Conservation (phyloP, 306 rosid species). For the Inga laurina region DNA sequence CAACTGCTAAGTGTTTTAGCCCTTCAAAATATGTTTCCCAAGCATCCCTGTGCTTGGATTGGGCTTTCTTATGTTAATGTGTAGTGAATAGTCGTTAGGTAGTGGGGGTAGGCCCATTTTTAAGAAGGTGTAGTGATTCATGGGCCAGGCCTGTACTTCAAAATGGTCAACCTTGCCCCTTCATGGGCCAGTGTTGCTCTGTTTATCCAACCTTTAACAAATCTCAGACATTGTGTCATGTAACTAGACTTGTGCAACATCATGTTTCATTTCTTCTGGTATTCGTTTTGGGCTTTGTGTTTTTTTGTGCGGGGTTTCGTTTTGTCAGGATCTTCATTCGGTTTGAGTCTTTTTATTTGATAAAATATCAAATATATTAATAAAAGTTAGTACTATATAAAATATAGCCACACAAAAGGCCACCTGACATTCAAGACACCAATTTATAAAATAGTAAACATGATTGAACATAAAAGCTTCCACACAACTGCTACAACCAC, state of each 20-base stretch:
- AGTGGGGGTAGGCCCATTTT: conserved; percentile 2
- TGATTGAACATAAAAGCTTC: too few relatives aligned
- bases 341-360: not conserved
- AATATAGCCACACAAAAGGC: too few relatives aligned
- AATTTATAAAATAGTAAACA: too few relatives aligned
- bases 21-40: not conserved
- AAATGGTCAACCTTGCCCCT: conserved; percentile 2
- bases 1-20: not conserved
- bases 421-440: too few relatives aligned
- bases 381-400: too few relatives aligned
- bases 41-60: not conserved
- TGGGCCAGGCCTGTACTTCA: conserved; percentile 2
- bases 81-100: not conserved
- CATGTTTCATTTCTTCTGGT: too few relatives aligned
- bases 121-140: not conserved
- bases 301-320: not conserved
- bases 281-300: too few relatives aligned
- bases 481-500: too few relatives aligned
- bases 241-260: not conserved
- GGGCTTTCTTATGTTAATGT: not conserved
- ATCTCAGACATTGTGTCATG: not conserved
- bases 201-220: not conserved
- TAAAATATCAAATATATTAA: too few relatives aligned
- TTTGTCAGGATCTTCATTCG: not conserved
- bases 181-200: not conserved